A percentile compares a stretch with the other conserved stretches of the same genome.
Conservation (phyloP, 192 early-diverging fungal genomes). For the Gigaspora rosea region DNA sequence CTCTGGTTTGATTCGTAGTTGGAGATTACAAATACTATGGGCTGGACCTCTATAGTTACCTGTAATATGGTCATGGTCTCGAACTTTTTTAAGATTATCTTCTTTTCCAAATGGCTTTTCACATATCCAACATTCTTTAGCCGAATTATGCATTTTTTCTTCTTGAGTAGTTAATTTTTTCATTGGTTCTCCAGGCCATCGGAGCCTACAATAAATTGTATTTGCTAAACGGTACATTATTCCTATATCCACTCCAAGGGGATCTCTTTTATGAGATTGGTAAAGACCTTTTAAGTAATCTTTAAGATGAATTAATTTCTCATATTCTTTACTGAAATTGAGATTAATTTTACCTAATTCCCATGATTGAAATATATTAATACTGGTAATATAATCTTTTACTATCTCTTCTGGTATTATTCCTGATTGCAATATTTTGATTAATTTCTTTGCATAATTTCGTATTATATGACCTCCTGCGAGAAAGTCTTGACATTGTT, state of each 20-base stretch:
- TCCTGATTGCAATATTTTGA: slow-evolving; percentile 11
- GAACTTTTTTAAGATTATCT: background rate
- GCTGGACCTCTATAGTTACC: too few species aligned
- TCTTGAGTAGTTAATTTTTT: too few species aligned
- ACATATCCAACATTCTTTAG: too few species aligned
- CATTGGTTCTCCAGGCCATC: too few species aligned
- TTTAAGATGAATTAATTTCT: slow-evolving; percentile 18
- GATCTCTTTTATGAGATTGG: slow-evolving; percentile 10
- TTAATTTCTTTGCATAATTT: slow-evolving; percentile 4
- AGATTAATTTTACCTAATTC: slow-evolving; percentile 2
- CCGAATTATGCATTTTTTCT: too few species aligned
- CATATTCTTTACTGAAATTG: slow-evolving; percentile 2
- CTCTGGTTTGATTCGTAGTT: too few species aligned
- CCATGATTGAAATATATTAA: slow-evolving; percentile 15
- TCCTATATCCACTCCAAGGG: slow-evolving; percentile 4
- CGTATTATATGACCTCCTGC: slow-evolving; percentile 5
- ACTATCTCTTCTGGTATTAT: slow-evolving; percentile 4
- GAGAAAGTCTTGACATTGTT: too few species aligned
- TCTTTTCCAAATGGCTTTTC: background rate
- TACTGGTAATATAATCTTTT: background rate
- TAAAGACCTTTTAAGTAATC: slow-evolving; percentile 14
- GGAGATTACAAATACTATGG: too few species aligned
- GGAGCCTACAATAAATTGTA: too few species aligned
- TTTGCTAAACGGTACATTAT: background rate
- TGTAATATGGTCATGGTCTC: too few species aligned